A percentile compares a stretch with the other conserved stretches of the same genome.
These are phyloP conservation scores for Mycena vulgaris DNA, from an alignment of 768 basidiomycete genomes.

Conservation along the genomic window DNA sequence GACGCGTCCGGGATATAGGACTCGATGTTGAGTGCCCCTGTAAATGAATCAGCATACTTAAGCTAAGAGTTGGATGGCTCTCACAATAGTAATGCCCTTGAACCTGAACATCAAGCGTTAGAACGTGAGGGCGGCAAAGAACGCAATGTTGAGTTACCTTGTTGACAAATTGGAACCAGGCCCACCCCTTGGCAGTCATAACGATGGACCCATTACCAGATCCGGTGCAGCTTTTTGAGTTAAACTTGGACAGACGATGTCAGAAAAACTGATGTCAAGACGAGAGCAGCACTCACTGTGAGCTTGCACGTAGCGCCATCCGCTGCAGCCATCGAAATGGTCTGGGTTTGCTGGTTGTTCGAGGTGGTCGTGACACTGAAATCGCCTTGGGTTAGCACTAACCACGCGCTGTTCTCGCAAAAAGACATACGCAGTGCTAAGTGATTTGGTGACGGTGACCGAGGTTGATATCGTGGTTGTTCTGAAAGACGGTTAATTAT, in stretches of 20 bases:
- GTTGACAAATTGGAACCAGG: conserved; percentile 24
- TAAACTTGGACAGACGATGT: conserved; percentile 15
- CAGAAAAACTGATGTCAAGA: background rate
- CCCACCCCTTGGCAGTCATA: conserved; percentile 24
- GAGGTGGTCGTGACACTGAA: conserved; percentile 15
- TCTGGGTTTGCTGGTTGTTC: conserved; percentile 27
- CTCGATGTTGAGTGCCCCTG: conserved; percentile 32
- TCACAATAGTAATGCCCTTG: conserved; percentile 26
- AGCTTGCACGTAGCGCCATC: conserved; percentile 28
- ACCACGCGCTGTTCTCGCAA: background rate
- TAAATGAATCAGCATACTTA: background rate
- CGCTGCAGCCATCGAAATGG: conserved; percentile 21
- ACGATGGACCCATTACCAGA: conserved; percentile 20
- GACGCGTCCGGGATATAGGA: conserved; percentile 2
- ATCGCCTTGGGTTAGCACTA: background rate
- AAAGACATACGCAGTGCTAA: conserved; percentile 22
- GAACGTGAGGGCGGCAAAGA: background rate
- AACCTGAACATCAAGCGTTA: background rate
- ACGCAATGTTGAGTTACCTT: background rate
- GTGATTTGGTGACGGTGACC: conserved; percentile 19
- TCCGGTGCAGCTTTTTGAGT: conserved; percentile 21
- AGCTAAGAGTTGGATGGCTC: background rate
- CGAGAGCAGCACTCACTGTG: background rate
- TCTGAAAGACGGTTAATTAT: background rate
- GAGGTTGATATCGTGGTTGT: conserved; percentile 8